Evolutionary conservation across 306 rosid species (phyloP).

Genomic region (Heteromeles arbutifolia): DNA sequence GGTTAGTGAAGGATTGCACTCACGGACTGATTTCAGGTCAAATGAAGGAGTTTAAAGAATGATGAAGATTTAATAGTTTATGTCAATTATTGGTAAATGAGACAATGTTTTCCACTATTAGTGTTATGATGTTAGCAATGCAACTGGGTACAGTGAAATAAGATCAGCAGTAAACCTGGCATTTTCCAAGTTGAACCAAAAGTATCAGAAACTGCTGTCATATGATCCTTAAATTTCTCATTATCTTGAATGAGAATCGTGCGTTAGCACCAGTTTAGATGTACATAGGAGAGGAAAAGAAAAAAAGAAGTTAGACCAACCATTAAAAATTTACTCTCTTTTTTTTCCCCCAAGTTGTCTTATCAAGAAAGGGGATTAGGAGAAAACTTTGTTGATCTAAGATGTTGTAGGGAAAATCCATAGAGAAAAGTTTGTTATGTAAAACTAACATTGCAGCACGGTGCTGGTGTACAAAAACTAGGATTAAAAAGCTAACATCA

Average conservation of each 20-base stretch:
- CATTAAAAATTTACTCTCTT: neutral
- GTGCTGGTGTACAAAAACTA: neutral
- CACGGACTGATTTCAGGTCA: neutral
- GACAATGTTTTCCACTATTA: neutral
- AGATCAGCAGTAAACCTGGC: neutral
- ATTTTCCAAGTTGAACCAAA: neutral
- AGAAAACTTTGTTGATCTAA: neutral
- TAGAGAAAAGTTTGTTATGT: neutral
- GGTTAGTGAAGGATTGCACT: neutral
- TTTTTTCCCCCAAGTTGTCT: neutral
- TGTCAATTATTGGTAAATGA: neutral
- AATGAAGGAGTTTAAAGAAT: neutral
- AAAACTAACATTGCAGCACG: conserved; percentile 1
- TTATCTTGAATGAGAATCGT: neutral
- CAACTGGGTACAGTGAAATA: neutral
- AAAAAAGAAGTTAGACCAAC: neutral
- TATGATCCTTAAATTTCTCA: neutral
- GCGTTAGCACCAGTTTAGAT: neutral
- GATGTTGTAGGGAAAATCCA: neutral
- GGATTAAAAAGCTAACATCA: neutral
- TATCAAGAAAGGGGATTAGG: neutral
- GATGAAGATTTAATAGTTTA: neutral
- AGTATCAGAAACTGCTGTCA: neutral
- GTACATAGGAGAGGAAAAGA: neutral
- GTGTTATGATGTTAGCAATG: neutral